Conservation (phyloP, 306 rosid species). For the Dalbergia cochinchinensis region DNA sequence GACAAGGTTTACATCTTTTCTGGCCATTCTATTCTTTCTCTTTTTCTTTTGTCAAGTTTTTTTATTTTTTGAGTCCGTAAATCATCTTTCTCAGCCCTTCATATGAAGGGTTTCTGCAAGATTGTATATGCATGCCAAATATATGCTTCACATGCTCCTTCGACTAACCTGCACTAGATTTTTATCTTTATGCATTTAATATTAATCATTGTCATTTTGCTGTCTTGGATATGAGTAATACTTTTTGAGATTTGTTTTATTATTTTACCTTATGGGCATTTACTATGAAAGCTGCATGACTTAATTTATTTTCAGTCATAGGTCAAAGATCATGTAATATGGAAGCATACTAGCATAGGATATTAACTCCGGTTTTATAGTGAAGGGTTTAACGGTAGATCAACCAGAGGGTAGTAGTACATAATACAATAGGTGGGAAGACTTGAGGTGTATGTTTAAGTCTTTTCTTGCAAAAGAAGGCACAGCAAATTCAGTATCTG, state of each 20-base stretch:
- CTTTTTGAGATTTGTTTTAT: not conserved
- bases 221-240: constrained; percentile 17
- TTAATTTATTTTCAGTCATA: not conserved
- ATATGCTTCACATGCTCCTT: not conserved
- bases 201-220: not conserved
- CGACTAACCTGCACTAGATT: not conserved
- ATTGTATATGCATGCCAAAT: constrained; percentile 6
- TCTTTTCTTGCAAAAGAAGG: constrained; percentile 29
- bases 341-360: not conserved
- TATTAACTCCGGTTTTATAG: not conserved
- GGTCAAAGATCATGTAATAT: not conserved
- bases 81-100: constrained; percentile 33
- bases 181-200: not conserved
- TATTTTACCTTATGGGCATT: constrained; percentile 20
- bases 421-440: not conserved
- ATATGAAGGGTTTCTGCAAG: not conserved
- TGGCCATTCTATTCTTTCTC: not conserved
- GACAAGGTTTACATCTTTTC: constrained; percentile 74
- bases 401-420: not conserved
- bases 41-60: constrained; percentile 6
- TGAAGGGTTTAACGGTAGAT: not conserved
- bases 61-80: constrained; percentile 21
- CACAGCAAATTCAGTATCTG: not conserved
- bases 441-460: constrained; percentile 4
- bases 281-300: not conserved